Percentiles rank a stretch among this genome's conserved stretches.
These are phyloP conservation scores for Stachybotrys elegans DNA, from an alignment of 2,329 filamentous ascomycete genomes.

Conservation along the genomic window DNA sequence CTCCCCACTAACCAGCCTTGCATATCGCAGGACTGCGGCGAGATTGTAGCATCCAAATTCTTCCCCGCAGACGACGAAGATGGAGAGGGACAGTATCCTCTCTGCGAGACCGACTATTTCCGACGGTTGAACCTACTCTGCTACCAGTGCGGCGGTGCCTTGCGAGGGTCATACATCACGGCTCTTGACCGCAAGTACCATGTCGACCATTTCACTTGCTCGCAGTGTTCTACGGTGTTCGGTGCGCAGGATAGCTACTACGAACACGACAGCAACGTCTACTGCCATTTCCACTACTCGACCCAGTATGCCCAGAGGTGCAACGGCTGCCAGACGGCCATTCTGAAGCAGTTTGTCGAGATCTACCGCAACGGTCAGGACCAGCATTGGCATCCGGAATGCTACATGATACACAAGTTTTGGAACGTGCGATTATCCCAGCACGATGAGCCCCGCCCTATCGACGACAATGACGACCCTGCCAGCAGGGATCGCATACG, in stretches of 20 bases:
- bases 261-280: constrained; percentile 93
- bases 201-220: constrained; percentile 98
- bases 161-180: constrained; percentile 96
- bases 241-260: constrained; percentile 98
- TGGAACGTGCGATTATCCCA: constrained; percentile 90
- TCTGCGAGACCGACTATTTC: constrained; percentile 98
- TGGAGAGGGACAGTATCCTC: constrained; percentile 79
- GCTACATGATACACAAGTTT: constrained; percentile 99
- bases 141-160: constrained; percentile 83
- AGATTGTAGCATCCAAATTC: constrained; percentile 98
- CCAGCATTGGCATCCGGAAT: constrained; percentile 99
- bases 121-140: constrained; percentile 85
- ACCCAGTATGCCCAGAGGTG: constrained; percentile 95
- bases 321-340: constrained; percentile 94
- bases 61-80: constrained; percentile 93
- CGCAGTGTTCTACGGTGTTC: constrained; percentile 94
- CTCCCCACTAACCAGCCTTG: constrained; percentile 8
- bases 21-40: constrained; percentile 75
- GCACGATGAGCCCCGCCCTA: constrained; percentile 45
- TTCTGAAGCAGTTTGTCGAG: constrained; percentile 98
- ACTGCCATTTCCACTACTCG: constrained; percentile 98
- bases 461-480: constrained; percentile 38
- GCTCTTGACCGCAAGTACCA: constrained; percentile 97
- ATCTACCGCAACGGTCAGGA: constrained; percentile 97
- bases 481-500: constrained; percentile 72